Percentiles rank a stretch among this genome's conserved stretches.
phyloP scores from a whole-genome alignment of 257 asterid species.

The Solanum appendiculatum region DNA sequence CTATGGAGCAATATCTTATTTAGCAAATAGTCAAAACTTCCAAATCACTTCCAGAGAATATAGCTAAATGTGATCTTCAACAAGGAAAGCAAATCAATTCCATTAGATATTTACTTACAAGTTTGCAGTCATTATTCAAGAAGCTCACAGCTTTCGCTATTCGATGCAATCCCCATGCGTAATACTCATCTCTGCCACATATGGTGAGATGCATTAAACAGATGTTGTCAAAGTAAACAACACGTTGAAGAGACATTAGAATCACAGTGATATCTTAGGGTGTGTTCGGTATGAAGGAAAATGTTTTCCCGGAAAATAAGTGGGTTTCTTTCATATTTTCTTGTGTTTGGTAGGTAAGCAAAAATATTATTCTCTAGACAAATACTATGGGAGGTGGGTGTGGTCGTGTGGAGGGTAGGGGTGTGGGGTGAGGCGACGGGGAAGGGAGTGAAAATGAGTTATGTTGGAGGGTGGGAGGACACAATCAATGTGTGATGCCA shows the following conservation, averaged over 20 bases:
- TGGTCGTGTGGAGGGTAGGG: neutral
- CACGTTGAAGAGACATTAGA: neutral
- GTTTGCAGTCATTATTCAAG: conserved; percentile 93
- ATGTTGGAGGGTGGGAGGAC: neutral
- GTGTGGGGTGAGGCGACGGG: neutral
- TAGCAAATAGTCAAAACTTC: neutral
- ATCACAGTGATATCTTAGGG: neutral
- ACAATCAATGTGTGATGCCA: neutral
- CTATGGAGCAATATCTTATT: neutral
- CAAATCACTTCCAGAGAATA: neutral
- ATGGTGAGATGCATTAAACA: neutral
- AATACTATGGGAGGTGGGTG: neutral
- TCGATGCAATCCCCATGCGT: conserved; percentile 97
- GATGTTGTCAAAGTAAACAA: neutral
- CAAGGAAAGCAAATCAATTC: neutral
- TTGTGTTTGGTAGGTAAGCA: neutral
- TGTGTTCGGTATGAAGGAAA: neutral
- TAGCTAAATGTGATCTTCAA: neutral
- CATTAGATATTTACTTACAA: conserved; percentile 42
- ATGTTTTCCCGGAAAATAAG: neutral
- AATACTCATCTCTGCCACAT: conserved; percentile 74
- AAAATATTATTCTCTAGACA: neutral
- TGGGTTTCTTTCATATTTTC: neutral
- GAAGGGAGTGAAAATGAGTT: neutral
- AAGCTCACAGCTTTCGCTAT: conserved; percentile 98